Evolutionary conservation across 2,329 filamentous ascomycete genomes (phyloP).

Genomic region (Colletotrichum sp.): DNA sequence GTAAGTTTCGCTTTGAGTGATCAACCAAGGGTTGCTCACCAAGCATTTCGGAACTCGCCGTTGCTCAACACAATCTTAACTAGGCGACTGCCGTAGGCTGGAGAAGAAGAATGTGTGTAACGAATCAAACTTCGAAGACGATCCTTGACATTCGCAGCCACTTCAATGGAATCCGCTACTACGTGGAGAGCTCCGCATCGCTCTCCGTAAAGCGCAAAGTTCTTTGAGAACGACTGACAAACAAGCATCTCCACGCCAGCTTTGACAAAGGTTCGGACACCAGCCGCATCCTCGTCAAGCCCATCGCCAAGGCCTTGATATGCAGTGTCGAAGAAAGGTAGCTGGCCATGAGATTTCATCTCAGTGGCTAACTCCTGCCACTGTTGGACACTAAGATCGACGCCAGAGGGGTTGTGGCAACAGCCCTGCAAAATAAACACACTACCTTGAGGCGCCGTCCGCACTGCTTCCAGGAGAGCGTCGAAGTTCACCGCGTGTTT

Average conservation of each 20-base stretch:
- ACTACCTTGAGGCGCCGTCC: constrained; percentile 30
- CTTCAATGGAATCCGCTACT: not conserved
- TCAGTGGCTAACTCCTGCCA: constrained; percentile 31
- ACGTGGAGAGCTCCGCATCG: constrained; percentile 32
- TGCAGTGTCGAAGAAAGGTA: constrained; percentile 40
- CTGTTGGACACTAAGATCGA: constrained; percentile 34
- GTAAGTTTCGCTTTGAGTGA: not conserved
- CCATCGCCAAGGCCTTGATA: constrained; percentile 40
- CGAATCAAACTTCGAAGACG: constrained; percentile 13
- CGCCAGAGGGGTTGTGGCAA: constrained; percentile 41
- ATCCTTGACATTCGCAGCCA: constrained; percentile 7
- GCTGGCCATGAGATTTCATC: constrained; percentile 26
- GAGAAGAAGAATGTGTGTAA: constrained; percentile 1
- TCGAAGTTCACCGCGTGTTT: constrained; percentile 30
- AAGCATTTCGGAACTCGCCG: not conserved
- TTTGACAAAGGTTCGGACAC: constrained; percentile 29
- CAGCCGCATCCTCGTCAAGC: constrained; percentile 36
- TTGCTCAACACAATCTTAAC: not conserved
- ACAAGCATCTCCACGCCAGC: constrained; percentile 33
- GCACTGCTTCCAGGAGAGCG: constrained; percentile 25
- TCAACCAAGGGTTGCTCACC: not conserved
- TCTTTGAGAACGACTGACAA: constrained; percentile 44
- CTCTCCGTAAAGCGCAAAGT: constrained; percentile 42
- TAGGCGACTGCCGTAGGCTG: constrained; percentile 2
- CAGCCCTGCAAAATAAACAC: constrained; percentile 40